Percentiles rank a stretch among this genome's conserved stretches.
phyloP scores from a whole-genome alignment of 164 flowering plant genomes.

The Hamamelis virginiana region DNA sequence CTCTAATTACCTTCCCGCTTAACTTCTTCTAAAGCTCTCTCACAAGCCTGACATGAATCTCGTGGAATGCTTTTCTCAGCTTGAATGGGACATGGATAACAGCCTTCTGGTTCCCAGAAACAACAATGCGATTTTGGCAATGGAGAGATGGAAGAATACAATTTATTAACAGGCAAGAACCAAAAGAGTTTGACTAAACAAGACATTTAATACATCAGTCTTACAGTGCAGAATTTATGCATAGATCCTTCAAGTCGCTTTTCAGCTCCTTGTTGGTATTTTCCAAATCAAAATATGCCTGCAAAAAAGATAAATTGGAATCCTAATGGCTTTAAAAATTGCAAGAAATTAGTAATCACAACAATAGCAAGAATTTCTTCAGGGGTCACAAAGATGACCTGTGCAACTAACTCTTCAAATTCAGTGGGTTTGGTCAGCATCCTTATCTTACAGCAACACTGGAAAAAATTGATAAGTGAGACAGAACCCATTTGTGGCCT shows the following conservation, averaged over 20 bases:
- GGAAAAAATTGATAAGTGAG: too few species aligned
- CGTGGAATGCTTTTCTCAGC: constrained; percentile 75
- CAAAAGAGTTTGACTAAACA: background rate
- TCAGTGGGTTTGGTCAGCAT: constrained; percentile 62
- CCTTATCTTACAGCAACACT: constrained; percentile 65
- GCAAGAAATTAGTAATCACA: background rate
- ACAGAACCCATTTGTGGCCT: too few species aligned
- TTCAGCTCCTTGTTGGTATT: constrained; percentile 42
- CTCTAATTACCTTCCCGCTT: constrained; percentile 76
- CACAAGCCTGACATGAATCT: constrained; percentile 80
- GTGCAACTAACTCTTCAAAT: constrained; percentile 52
- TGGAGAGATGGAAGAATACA: background rate
- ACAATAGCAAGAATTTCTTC: background rate
- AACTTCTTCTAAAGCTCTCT: constrained; percentile 96
- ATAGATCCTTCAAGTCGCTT: constrained; percentile 43
- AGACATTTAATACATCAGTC: background rate
- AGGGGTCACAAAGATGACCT: constrained; percentile 14
- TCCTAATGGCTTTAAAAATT: background rate
- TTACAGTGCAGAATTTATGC: constrained; percentile 43
- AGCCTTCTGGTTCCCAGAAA: constrained; percentile 72
- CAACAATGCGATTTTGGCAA: constrained; percentile 73
- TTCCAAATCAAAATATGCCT: constrained; percentile 44
- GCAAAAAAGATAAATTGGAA: background rate
- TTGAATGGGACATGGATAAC: constrained; percentile 83
- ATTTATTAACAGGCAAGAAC: background rate